Percentiles rank a stretch among this genome's conserved stretches.
phyloP scores from a whole-genome alignment of 208 protist genomes.

The Acanthamoeba lenticulata region DNA sequence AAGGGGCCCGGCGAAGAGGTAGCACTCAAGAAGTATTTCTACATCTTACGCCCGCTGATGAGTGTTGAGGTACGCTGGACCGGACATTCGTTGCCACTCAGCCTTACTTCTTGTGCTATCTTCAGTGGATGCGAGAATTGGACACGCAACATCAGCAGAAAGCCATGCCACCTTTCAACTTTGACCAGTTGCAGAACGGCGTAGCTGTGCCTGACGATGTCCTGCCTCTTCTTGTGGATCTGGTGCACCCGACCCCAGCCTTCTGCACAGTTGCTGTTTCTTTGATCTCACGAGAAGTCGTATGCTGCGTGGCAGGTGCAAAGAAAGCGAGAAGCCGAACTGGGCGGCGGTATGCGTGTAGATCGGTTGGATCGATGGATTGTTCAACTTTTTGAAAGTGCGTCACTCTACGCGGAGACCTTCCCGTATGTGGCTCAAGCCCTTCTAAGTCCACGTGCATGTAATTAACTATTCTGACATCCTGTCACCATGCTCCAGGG shows the following conservation, averaged over 20 bases:
- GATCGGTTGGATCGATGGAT: not conserved
- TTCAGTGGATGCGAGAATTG: not conserved
- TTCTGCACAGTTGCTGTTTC: not conserved
- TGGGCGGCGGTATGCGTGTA: not conserved
- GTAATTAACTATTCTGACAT: not conserved
- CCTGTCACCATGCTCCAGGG: not conserved
- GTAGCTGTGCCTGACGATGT: not conserved
- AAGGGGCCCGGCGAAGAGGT: not conserved
- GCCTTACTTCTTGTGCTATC: not conserved
- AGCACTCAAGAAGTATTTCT: constrained; percentile 51
- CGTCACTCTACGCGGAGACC: not conserved
- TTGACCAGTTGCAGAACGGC: not conserved
- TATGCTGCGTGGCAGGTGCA: not conserved
- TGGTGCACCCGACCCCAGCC: not conserved
- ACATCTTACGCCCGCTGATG: not conserved
- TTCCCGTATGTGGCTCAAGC: not conserved
- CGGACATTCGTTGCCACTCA: not conserved
- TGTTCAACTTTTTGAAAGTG: not conserved
- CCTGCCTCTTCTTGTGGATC: not conserved
- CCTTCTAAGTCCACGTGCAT: not conserved
- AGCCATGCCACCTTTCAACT: not conserved
- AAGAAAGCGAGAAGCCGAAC: not conserved
- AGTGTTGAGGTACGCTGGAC: not conserved
- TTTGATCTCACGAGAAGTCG: not conserved
- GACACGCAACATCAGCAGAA: too few species aligned